These are phyloP conservation scores for Aspergillus incahuasiensis DNA, from an alignment of 495 filamentous ascomycete genomes.

Conservation along the genomic window DNA sequence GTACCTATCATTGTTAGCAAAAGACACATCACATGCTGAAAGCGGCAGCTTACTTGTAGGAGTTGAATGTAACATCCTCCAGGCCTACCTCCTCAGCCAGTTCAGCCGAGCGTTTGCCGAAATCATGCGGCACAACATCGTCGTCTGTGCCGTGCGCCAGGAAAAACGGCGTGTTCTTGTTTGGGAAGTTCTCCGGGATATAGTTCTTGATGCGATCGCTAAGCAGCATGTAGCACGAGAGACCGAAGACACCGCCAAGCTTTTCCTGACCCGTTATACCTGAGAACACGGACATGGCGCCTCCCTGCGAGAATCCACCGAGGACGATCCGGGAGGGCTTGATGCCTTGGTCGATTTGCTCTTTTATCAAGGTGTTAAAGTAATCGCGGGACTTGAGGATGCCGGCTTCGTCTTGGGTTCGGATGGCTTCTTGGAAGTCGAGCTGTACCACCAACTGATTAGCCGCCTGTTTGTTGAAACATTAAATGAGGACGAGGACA, in stretches of 20 bases:
- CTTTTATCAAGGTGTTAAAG: conserved; percentile 75
- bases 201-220: conserved; percentile 64
- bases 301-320: conserved; percentile 63
- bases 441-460: conserved; percentile 20
- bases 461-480: neutral
- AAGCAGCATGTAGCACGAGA: conserved; percentile 79
- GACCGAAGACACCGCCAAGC: conserved; percentile 80
- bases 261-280: conserved; percentile 70
- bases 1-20: conserved; percentile 40
- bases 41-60: conserved; percentile 58
- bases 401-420: conserved; percentile 71
- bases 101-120: conserved; percentile 62
- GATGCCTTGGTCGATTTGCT: conserved; percentile 79
- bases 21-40: neutral
- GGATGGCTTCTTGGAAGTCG: conserved; percentile 44
- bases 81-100: conserved; percentile 60
- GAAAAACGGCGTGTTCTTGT: conserved; percentile 79
- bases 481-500: neutral
- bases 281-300: conserved; percentile 56
- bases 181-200: conserved; percentile 58
- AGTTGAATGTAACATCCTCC: conserved; percentile 65
- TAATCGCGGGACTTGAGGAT: conserved; percentile 68
- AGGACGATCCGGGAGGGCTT: conserved; percentile 77
- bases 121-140: conserved; percentile 59
- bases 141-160: conserved; percentile 81